A percentile compares a stretch with the other conserved stretches of the same genome.
Evolutionary conservation across 768 basidiomycete species (phyloP).

Genomic region (Grammothele lineata): DNA sequence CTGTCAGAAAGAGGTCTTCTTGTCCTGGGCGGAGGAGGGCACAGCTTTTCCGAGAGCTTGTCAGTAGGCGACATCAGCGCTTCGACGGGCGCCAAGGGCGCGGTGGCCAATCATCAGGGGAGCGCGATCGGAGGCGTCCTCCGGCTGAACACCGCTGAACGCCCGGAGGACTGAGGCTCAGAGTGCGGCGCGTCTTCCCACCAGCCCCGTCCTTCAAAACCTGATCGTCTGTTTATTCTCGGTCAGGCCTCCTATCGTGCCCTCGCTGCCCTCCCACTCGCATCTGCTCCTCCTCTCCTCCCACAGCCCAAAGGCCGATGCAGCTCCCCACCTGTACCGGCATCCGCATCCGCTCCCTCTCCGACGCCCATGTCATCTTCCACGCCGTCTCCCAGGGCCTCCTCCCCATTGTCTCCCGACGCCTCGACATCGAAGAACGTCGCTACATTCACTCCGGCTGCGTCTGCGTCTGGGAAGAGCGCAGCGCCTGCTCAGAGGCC

Average conservation of each 20-base stretch:
- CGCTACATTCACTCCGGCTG: slow-evolving; percentile 62
- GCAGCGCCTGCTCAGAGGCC: slow-evolving; percentile 61
- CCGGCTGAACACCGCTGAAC: too few species aligned
- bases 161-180: too few species aligned
- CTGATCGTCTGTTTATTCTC: too few species aligned
- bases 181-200: not conserved
- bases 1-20: too few species aligned
- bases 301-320: not conserved
- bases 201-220: not conserved
- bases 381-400: slow-evolving; percentile 58
- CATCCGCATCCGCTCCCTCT: slow-evolving; percentile 58
- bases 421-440: slow-evolving; percentile 74
- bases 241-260: not conserved
- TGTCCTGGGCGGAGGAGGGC: too few species aligned
- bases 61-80: too few species aligned
- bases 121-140: too few species aligned
- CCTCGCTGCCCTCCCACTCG: too few species aligned
- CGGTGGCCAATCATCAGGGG: too few species aligned
- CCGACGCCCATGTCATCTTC: slow-evolving; percentile 72
- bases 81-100: too few species aligned
- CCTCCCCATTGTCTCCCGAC: slow-evolving; percentile 64
- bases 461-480: slow-evolving; percentile 83
- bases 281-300: too few species aligned
- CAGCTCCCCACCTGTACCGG: slow-evolving; percentile 66
- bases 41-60: too few species aligned